Percentiles rank a stretch among this genome's conserved stretches.
Evolutionary conservation across 306 rosid species (phyloP).

Genomic region (Sphenostylis stenocarpa): DNA sequence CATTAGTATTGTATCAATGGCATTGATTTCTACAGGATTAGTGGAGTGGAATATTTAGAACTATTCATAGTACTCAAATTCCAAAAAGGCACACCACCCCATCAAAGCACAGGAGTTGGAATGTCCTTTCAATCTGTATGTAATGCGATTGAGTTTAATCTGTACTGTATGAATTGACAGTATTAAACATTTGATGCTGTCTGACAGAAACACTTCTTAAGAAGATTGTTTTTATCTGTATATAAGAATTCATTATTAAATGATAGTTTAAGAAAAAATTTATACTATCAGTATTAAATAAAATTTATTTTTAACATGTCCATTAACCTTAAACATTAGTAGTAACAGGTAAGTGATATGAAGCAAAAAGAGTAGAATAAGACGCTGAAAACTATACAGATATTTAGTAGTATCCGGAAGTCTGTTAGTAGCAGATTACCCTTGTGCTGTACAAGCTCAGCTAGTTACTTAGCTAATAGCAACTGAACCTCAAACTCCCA

Average conservation of each 20-base stretch:
- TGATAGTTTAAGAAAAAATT: too few relatives aligned
- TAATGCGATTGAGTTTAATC: neutral
- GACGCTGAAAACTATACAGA: neutral
- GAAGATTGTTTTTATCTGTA: too few relatives aligned
- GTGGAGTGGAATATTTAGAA: neutral
- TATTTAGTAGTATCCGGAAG: neutral
- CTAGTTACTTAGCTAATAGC: constrained; percentile 30
- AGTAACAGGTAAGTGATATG: neutral
- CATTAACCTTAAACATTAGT: neutral
- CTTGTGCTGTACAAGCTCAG: constrained; percentile 60
- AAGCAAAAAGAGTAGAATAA: neutral
- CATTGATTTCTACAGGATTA: neutral
- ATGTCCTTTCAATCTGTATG: neutral
- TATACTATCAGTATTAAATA: too few relatives aligned
- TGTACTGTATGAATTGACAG: neutral
- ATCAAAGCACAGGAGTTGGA: neutral
- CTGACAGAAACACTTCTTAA: too few relatives aligned
- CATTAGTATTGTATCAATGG: neutral
- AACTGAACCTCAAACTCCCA: constrained; percentile 45
- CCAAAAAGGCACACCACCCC: neutral
- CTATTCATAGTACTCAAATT: neutral
- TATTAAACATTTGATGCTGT: neutral
- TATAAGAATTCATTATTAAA: too few relatives aligned
- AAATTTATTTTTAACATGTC: neutral
- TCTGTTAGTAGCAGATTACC: constrained; percentile 5